Percentiles rank a stretch among this genome's conserved stretches.
phyloP scores from a whole-genome alignment of 2,329 filamentous ascomycete genomes.

The Xylariaceae sp. region DNA sequence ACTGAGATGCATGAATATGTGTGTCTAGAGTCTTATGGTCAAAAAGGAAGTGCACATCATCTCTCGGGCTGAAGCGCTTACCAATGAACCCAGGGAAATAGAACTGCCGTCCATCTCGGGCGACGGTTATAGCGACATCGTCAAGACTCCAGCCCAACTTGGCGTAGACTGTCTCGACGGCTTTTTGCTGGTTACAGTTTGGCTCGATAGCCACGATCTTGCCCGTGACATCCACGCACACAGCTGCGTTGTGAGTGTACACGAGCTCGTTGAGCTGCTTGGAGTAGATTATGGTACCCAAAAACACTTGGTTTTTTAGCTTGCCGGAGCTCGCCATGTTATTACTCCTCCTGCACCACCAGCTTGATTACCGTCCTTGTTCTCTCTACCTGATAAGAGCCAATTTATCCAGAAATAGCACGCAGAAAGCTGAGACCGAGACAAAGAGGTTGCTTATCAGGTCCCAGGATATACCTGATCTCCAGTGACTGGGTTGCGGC shows the following conservation, averaged over 20 bases:
- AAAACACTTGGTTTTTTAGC: slow-evolving; percentile 44
- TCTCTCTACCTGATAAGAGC: not conserved
- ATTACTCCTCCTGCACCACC: too few species aligned
- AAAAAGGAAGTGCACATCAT: slow-evolving; percentile 2
- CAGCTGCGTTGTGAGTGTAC: slow-evolving; percentile 48
- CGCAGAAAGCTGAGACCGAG: too few species aligned
- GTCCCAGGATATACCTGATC: too few species aligned
- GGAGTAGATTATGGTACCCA: slow-evolving; percentile 56
- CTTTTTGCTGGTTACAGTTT: slow-evolving; percentile 33
- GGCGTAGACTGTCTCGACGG: slow-evolving; percentile 35
- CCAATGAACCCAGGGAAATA: slow-evolving; percentile 84
- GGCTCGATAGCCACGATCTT: slow-evolving; percentile 49
- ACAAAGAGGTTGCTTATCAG: too few species aligned
- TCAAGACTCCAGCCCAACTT: slow-evolving; percentile 44
- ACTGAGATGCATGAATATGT: slow-evolving; percentile 92
- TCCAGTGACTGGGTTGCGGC: too few species aligned
- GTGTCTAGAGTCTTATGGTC: slow-evolving; percentile 62
- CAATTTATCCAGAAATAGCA: too few species aligned
- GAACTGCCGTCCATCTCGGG: slow-evolving; percentile 55
- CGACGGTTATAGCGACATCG: slow-evolving; percentile 38
- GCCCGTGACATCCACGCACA: slow-evolving; percentile 50
- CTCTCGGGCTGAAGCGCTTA: slow-evolving; percentile 34
- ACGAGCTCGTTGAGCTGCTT: slow-evolving; percentile 47
- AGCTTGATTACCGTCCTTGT: not conserved
- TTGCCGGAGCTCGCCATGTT: slow-evolving; percentile 21